These are phyloP conservation scores for Blastocystis sp. DNA, from an alignment of 352 stramenopile genomes.

Conservation along the genomic window DNA sequence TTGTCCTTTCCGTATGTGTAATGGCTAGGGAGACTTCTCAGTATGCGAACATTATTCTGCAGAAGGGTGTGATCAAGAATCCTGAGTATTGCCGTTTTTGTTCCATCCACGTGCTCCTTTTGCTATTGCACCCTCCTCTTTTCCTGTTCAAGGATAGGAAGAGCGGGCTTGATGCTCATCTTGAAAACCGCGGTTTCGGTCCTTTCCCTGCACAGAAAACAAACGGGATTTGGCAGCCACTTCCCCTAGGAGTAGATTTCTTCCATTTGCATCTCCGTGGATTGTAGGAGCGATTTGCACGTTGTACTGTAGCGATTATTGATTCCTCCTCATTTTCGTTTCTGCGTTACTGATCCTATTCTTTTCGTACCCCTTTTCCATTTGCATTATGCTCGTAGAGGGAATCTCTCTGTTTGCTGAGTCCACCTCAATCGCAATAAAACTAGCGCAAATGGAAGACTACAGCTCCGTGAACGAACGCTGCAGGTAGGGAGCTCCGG, in stretches of 20 bases:
- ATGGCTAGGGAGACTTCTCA: conserved; percentile 63
- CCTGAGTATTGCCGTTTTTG: conserved; percentile 23
- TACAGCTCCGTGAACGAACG: background rate
- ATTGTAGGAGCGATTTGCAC: too few relatives aligned
- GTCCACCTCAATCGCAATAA: too few relatives aligned
- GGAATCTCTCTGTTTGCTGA: too few relatives aligned
- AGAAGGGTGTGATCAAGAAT: conserved; percentile 66
- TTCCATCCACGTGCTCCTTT: background rate
- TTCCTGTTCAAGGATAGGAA: background rate
- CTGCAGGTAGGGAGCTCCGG: background rate
- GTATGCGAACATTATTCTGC: conserved; percentile 69
- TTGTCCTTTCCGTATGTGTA: background rate
- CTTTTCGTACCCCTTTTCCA: too few relatives aligned
- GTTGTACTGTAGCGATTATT: too few relatives aligned
- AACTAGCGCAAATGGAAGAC: too few relatives aligned
- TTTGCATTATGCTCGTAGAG: too few relatives aligned
- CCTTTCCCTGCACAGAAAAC: background rate
- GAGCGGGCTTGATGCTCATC: background rate
- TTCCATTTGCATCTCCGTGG: too few relatives aligned
- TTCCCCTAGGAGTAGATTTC: too few relatives aligned
- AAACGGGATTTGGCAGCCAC: too few relatives aligned
- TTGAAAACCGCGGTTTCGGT: conserved; percentile 9
- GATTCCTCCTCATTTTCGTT: too few relatives aligned
- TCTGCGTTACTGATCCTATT: too few relatives aligned
- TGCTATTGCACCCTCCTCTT: background rate